These are phyloP conservation scores for Solanum tacnaense DNA, from an alignment of 257 asterid genomes.

Conservation along the genomic window DNA sequence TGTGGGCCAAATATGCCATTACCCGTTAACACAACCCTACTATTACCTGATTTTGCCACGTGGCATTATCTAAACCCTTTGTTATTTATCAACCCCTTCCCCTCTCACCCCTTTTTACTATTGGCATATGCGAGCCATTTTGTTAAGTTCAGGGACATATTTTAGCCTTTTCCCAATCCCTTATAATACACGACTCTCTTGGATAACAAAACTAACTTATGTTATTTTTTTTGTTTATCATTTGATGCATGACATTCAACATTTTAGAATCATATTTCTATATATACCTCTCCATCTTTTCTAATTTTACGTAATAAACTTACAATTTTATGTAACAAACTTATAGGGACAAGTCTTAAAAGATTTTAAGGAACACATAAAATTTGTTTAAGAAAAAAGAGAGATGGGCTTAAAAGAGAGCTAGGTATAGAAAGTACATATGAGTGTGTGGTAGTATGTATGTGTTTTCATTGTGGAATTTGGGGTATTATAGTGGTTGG, in stretches of 20 bases:
- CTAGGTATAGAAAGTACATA: neutral
- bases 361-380: neutral
- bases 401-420: neutral
- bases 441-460: neutral
- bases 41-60: neutral
- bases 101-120: neutral
- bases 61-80: neutral
- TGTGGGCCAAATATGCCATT: neutral
- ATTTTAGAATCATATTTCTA: neutral
- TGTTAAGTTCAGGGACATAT: neutral
- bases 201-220: neutral
- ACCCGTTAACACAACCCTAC: neutral
- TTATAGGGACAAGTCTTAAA: neutral
- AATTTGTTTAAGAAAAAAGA: neutral
- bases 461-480: neutral
- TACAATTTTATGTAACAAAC: neutral
- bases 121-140: neutral
- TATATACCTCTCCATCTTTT: neutral
- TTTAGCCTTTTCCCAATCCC: neutral
- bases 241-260: neutral
- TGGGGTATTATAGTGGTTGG: neutral
- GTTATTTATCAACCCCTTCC: neutral
- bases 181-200: neutral
- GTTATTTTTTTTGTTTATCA: neutral
- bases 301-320: neutral